Percentiles rank a stretch among this genome's conserved stretches.
Evolutionary conservation across 257 asterid genomes (phyloP).

Genomic region (Avicennia marina): DNA sequence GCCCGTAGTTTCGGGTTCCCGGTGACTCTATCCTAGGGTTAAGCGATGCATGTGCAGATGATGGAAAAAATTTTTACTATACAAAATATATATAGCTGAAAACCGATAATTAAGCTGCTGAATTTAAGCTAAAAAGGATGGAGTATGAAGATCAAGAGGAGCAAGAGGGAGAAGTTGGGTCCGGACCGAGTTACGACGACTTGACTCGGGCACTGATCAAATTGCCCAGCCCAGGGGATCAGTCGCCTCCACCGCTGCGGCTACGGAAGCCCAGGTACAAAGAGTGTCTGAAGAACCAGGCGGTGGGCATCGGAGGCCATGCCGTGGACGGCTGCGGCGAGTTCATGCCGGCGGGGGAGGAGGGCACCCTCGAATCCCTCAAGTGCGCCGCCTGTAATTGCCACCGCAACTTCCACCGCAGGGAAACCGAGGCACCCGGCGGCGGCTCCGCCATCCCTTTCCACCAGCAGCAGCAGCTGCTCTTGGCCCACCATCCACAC

Average conservation of each 20-base stretch:
- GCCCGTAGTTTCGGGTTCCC: no score
- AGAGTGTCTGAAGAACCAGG: constrained; percentile 79
- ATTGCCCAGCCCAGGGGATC: constrained; percentile 23
- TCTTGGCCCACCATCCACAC: constrained; percentile 42
- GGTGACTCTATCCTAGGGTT: no score
- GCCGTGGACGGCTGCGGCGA: constrained; percentile 84
- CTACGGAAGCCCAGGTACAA: constrained; percentile 40
- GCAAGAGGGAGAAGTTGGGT: constrained; percentile 32
- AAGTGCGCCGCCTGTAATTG: constrained; percentile 75
- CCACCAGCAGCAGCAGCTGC: constrained; percentile 32
- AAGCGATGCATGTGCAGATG: no score
- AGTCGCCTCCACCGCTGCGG: constrained; percentile 24
- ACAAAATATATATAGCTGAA: no score
- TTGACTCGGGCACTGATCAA: constrained; percentile 23
- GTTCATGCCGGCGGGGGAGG: constrained; percentile 69
- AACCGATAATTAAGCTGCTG: no score
- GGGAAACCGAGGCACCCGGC: constrained; percentile 30
- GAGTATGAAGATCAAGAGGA: constrained; percentile 61
- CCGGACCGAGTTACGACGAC: constrained; percentile 29
- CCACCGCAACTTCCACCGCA: constrained; percentile 88
- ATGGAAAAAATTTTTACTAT: no score
- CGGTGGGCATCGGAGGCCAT: constrained; percentile 65
- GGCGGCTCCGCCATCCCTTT: constrained; percentile 17
- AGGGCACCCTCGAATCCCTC: constrained; percentile 57
- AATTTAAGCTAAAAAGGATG: constrained; percentile 40